phyloP scores from a whole-genome alignment of 108 stramenopile genomes.

The Cyclotella cryptica region DNA sequence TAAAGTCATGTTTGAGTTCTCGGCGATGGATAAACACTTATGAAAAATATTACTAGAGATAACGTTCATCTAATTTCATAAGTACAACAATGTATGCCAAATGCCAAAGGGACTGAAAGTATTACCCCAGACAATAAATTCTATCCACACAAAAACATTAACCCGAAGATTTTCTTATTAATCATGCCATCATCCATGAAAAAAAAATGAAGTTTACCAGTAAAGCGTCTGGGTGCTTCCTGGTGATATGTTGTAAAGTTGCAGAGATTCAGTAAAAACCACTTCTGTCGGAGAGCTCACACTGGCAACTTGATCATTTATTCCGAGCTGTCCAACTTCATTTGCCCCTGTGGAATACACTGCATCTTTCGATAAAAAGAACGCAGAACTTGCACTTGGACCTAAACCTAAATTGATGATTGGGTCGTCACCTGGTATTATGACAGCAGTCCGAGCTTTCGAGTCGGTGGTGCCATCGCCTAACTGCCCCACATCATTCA shows the following conservation, averaged over 20 bases:
- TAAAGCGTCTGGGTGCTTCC: slow-evolving; percentile 11
- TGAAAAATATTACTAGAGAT: background rate
- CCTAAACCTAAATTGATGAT: slow-evolving; percentile 24
- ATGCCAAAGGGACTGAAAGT: too few relatives aligned
- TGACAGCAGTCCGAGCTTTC: slow-evolving; percentile 13
- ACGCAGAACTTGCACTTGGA: slow-evolving; percentile 35
- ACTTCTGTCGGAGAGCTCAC: slow-evolving; percentile 27
- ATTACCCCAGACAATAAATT: background rate
- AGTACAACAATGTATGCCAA: background rate
- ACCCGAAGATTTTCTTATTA: background rate
- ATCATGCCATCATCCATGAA: slow-evolving; percentile 10
- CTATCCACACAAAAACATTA: background rate
- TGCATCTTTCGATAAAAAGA: slow-evolving; percentile 27
- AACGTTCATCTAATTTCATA: background rate
- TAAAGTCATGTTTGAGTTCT: slow-evolving; percentile 29
- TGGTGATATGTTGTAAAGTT: background rate
- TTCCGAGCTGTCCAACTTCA: slow-evolving; percentile 41
- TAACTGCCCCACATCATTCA: slow-evolving; percentile 41
- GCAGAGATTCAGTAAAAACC: background rate
- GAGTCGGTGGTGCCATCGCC: slow-evolving; percentile 31
- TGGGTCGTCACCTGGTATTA: slow-evolving; percentile 12
- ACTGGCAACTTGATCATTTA: slow-evolving; percentile 13
- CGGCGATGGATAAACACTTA: background rate
- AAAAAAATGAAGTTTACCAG: background rate
- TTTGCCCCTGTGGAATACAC: slow-evolving; percentile 37